Percentiles rank a stretch among this genome's conserved stretches.
Conservation (phyloP, 225 moss, liverwort and hornwort genomes). For the Pseudisothecium myosuroides region DNA sequence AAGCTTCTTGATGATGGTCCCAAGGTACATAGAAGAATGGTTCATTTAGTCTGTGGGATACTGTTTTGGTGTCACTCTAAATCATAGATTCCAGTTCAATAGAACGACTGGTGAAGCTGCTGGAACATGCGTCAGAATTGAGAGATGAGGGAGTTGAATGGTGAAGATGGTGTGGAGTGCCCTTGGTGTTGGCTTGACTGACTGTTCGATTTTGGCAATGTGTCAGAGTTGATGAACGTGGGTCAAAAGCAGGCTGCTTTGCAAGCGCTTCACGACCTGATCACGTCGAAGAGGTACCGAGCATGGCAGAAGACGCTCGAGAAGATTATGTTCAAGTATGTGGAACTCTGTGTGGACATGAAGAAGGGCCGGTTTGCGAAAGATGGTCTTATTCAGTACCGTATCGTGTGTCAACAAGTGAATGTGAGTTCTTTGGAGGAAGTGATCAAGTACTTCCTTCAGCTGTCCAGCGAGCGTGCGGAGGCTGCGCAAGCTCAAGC, state of each 20-base stretch:
- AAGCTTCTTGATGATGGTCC: background rate
- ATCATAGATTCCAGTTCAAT: background rate
- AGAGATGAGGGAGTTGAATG: background rate
- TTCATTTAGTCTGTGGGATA: background rate
- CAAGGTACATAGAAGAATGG: background rate
- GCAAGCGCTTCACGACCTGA: constrained; percentile 91
- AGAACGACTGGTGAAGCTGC: background rate
- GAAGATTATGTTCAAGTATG: constrained; percentile 99
- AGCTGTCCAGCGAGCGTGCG: constrained; percentile 91
- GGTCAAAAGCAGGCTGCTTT: constrained; percentile 98
- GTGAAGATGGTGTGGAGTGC: background rate
- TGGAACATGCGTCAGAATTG: background rate
- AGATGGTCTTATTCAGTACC: constrained; percentile 93
- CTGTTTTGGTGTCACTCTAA: too few relatives aligned
- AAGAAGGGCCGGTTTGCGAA: constrained; percentile 97
- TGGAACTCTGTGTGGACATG: constrained; percentile 98
- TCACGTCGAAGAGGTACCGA: constrained; percentile 92
- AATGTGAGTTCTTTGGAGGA: constrained; percentile 92
- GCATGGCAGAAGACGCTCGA: constrained; percentile 98
- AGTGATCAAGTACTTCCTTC: constrained; percentile 93
- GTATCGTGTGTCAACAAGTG: constrained; percentile 96
- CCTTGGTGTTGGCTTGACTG: background rate
- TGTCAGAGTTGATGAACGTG: constrained; percentile 96
- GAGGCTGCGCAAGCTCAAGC: constrained; percentile 80
- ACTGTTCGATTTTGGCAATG: background rate